Conservation (phyloP, 306 rosid genomes). For the Cicer chorassanicum region DNA sequence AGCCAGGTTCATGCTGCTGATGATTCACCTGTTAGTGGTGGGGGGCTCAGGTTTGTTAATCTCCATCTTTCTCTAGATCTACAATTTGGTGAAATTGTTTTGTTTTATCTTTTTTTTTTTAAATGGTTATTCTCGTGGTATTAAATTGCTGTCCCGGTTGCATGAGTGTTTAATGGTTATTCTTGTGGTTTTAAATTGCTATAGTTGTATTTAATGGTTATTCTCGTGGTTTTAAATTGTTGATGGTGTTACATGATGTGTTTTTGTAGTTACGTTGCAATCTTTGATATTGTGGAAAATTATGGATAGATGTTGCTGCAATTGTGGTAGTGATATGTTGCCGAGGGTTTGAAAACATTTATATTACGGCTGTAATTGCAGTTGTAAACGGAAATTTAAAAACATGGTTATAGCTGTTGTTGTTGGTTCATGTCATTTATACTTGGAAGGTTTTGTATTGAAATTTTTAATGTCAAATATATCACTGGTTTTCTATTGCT, state of each 20-base stretch:
- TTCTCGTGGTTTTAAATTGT: not conserved
- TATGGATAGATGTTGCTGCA: not conserved
- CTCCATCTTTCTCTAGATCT: constrained; percentile 35
- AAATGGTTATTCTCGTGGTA: not conserved
- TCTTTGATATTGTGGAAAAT: not conserved
- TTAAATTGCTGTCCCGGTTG: not conserved
- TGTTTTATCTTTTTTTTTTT: constrained; percentile 30
- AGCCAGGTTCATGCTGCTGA: constrained; percentile 84
- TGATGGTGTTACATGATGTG: not conserved
- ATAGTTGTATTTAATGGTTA: not conserved
- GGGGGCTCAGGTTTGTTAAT: constrained; percentile 79
- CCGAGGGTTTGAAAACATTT: not conserved
- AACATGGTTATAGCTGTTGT: not conserved
- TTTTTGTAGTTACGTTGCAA: not conserved
- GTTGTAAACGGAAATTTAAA: not conserved
- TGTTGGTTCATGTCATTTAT: constrained; percentile 34
- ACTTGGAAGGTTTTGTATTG: constrained; percentile 32
- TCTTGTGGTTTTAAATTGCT: not conserved
- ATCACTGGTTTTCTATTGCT: not conserved
- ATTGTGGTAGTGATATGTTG: not conserved
- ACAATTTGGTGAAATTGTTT: constrained; percentile 12
- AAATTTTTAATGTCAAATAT: not conserved
- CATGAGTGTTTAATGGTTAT: not conserved
- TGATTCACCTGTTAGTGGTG: constrained; percentile 94
- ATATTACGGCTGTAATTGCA: not conserved